These are phyloP conservation scores for Onygenales sp. DNA, from an alignment of 2,329 filamentous ascomycete species.

Conservation along the genomic window DNA sequence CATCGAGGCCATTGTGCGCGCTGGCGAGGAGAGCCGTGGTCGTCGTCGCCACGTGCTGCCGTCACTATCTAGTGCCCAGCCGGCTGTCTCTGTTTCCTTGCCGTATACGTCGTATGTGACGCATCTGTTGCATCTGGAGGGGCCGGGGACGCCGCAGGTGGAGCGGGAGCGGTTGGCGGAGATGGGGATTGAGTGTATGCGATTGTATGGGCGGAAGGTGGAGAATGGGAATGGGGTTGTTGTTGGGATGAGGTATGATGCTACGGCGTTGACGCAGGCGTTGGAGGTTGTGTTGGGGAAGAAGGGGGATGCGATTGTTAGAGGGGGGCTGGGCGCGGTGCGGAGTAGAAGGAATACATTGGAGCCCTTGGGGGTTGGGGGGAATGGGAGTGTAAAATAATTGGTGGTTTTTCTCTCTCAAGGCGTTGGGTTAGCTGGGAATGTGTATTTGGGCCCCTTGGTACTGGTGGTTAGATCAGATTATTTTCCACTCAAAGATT, in stretches of 20 bases:
- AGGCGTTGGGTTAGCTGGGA: too few relatives aligned
- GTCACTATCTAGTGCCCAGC: background rate
- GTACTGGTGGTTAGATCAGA: too few relatives aligned
- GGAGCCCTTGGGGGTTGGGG: constrained; percentile 3
- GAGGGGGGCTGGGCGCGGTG: constrained; percentile 29
- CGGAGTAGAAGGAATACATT: constrained; percentile 52
- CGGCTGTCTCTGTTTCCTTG: constrained; percentile 14
- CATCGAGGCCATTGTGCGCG: constrained; percentile 66
- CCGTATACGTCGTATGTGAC: constrained; percentile 65
- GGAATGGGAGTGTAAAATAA: background rate
- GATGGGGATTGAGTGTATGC: constrained; percentile 67
- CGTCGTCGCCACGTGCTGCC: constrained; percentile 15
- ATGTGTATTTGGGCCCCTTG: too few relatives aligned
- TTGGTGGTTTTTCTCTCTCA: background rate
- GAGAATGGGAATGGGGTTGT: constrained; percentile 40
- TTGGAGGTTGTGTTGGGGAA: constrained; percentile 68
- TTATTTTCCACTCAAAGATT: too few relatives aligned
- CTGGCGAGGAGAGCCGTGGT: constrained; percentile 59
- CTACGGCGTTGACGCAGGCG: constrained; percentile 62
- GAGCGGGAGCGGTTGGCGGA: constrained; percentile 53
- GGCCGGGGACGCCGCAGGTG: constrained; percentile 58
- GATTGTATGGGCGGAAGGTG: constrained; percentile 61
- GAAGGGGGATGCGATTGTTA: constrained; percentile 43
- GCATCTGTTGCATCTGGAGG: constrained; percentile 73
- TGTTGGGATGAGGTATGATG: constrained; percentile 60